phyloP scores from a whole-genome alignment of 2,329 filamentous ascomycete genomes.

The Sphaerulina vaccinii region DNA sequence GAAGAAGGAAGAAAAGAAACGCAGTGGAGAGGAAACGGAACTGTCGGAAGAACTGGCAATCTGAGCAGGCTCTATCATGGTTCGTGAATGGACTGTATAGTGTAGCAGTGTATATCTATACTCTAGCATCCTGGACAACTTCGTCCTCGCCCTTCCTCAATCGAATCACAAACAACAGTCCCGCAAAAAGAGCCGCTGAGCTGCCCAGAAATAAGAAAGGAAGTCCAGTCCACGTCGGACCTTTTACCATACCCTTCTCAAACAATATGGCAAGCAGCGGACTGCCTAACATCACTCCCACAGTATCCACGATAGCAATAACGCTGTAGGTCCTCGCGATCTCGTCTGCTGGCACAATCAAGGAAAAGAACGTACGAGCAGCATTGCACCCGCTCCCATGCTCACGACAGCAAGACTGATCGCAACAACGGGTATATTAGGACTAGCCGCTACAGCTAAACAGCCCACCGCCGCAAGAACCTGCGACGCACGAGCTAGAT shows the following conservation, averaged over 20 bases:
- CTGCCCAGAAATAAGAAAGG: slow-evolving; percentile 46
- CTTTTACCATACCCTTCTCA: slow-evolving; percentile 43
- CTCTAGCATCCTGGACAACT: neutral
- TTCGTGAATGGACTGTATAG: no score
- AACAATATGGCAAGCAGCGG: slow-evolving; percentile 52
- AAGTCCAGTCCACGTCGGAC: slow-evolving; percentile 40
- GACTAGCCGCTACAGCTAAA: slow-evolving; percentile 33
- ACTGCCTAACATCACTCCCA: slow-evolving; percentile 49
- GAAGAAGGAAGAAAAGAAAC: slow-evolving; percentile 3
- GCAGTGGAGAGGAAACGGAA: neutral
- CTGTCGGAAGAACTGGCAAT: neutral
- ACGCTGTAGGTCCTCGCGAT: slow-evolving; percentile 56
- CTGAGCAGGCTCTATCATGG: neutral
- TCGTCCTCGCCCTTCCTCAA: slow-evolving; percentile 36
- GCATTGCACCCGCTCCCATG: slow-evolving; percentile 47
- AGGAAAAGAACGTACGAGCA: slow-evolving; percentile 52
- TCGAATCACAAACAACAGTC: slow-evolving; percentile 23
- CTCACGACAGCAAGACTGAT: slow-evolving; percentile 48
- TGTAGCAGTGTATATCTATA: no score
- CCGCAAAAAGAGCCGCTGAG: slow-evolving; percentile 31
- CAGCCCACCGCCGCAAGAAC: slow-evolving; percentile 33
- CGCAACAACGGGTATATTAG: slow-evolving; percentile 29
- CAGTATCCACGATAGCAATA: slow-evolving; percentile 52
- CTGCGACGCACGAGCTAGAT: slow-evolving; percentile 34
- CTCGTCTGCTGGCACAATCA: slow-evolving; percentile 56